A percentile compares a stretch with the other conserved stretches of the same genome.
These are phyloP conservation scores for Colletotrichum sp. DNA, from an alignment of 2,329 filamentous ascomycete species.

Conservation along the genomic window DNA sequence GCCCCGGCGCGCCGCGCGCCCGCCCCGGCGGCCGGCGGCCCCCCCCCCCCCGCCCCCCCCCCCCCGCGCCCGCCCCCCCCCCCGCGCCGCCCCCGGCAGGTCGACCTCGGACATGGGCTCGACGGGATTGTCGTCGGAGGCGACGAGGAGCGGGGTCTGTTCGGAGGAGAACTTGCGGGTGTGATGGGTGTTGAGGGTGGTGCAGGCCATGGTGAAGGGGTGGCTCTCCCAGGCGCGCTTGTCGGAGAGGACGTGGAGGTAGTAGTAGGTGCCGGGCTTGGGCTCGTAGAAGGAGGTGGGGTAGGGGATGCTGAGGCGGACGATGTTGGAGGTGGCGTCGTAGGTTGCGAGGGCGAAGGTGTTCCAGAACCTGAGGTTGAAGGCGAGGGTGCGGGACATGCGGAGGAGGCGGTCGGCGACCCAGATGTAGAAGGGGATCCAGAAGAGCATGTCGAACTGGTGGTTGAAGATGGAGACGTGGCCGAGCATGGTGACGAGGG, in stretches of 20 bases:
- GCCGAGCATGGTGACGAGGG: slow-evolving; percentile 56
- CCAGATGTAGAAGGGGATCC: slow-evolving; percentile 56
- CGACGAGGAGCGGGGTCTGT: slow-evolving; percentile 35
- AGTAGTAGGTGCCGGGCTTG: slow-evolving; percentile 49
- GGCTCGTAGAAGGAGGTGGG: slow-evolving; percentile 36
- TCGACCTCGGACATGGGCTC: slow-evolving; percentile 10
- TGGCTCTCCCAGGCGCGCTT: slow-evolving; percentile 53
- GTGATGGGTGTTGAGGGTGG: background rate
- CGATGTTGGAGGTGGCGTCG: slow-evolving; percentile 42
- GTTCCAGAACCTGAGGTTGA: slow-evolving; percentile 43
- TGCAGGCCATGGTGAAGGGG: slow-evolving; percentile 51
- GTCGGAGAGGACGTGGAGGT: slow-evolving; percentile 46
- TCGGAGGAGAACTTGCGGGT: slow-evolving; percentile 30
- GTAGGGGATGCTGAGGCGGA: slow-evolving; percentile 44
- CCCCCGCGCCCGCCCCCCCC: no score
- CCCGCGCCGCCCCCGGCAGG: no score
- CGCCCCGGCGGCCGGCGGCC: no score
- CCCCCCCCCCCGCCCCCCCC: no score
- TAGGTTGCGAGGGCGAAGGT: slow-evolving; percentile 39
- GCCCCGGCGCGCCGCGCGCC: no score
- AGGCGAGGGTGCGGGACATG: slow-evolving; percentile 42
- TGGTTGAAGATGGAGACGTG: slow-evolving; percentile 59
- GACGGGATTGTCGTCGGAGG: background rate
- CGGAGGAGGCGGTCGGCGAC: slow-evolving; percentile 52
- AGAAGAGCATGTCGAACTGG: slow-evolving; percentile 54